A percentile compares a stretch with the other conserved stretches of the same genome.
phyloP scores from a whole-genome alignment of 2,329 filamentous ascomycete genomes.

The Aspergillus persii region DNA sequence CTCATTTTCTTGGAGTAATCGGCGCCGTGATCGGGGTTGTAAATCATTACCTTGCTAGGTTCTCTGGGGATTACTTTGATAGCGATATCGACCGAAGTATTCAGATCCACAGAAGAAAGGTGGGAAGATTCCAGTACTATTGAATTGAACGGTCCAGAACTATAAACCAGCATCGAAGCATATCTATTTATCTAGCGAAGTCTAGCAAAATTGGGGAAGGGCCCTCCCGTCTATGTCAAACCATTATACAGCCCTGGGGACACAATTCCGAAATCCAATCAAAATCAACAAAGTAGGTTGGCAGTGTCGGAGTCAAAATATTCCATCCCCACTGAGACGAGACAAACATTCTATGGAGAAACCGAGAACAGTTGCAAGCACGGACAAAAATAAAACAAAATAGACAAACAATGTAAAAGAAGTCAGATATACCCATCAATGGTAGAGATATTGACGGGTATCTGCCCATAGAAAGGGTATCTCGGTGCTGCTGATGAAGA shows the following conservation, averaged over 20 bases:
- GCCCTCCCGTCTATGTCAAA: background rate
- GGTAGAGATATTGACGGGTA: background rate
- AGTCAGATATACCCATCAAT: background rate
- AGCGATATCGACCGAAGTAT: background rate
- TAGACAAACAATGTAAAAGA: background rate
- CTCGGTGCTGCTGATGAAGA: constrained; percentile 5
- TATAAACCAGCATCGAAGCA: background rate
- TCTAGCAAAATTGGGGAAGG: background rate
- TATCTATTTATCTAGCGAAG: background rate
- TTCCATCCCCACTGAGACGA: background rate
- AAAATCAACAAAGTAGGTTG: background rate
- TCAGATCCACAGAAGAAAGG: background rate
- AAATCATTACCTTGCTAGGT: background rate
- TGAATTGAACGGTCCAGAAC: background rate
- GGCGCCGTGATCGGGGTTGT: too few relatives aligned
- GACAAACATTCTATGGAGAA: background rate
- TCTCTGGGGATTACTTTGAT: too few relatives aligned
- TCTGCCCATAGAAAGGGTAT: constrained; percentile 3
- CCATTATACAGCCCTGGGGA: background rate
- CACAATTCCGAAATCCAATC: too few relatives aligned
- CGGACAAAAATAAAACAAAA: background rate
- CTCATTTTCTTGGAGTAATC: background rate
- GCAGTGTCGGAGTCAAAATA: background rate
- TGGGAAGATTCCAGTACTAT: background rate
- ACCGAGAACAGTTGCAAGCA: background rate